Percentiles rank a stretch among this genome's conserved stretches.
Conservation (phyloP, 2,329 filamentous ascomycete genomes). For the Aspergillus uvarum region DNA sequence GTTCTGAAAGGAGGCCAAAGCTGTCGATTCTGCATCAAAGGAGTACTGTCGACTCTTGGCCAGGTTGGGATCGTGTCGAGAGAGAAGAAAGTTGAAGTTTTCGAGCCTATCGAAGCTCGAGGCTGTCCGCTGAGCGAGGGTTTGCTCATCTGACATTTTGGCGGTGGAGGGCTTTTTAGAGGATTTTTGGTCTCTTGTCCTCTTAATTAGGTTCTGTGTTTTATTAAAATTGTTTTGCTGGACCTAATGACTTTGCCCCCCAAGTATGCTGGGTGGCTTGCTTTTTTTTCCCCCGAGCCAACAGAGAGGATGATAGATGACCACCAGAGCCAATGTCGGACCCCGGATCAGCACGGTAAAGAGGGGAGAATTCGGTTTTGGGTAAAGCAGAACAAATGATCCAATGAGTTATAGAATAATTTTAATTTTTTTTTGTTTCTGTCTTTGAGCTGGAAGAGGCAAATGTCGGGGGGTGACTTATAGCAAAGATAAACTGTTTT, state of each 20-base stretch:
- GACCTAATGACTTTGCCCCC: conserved; percentile 9
- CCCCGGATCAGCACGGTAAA: conserved; percentile 22
- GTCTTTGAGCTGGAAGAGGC: background rate
- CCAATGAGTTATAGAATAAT: background rate
- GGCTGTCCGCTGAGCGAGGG: conserved; percentile 25
- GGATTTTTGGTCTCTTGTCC: conserved; percentile 11
- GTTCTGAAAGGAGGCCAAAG: conserved; percentile 33
- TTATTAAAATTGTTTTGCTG: conserved; percentile 13
- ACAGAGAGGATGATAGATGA: conserved; percentile 20
- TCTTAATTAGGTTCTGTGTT: conserved; percentile 15
- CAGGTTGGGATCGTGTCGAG: conserved; percentile 33
- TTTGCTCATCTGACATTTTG: conserved; percentile 37
- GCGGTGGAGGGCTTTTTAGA: conserved; percentile 19
- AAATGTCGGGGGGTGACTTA: conserved; percentile 14
- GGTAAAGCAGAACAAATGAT: conserved; percentile 10
- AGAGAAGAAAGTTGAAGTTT: conserved; percentile 39
- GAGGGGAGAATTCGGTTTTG: conserved; percentile 13
- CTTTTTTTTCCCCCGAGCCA: conserved; percentile 11
- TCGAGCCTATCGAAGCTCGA: conserved; percentile 36
- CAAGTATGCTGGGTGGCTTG: conserved; percentile 17
- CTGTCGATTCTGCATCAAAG: conserved; percentile 36
- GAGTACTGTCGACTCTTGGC: conserved; percentile 39
- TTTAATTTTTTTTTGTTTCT: background rate
- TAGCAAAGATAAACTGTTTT: conserved; percentile 21
- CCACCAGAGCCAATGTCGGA: conserved; percentile 16